Evolutionary conservation across 345 rosid genomes (phyloP), one percentile per base, ranked within the genome.

Genomic region (Camelina neglecta): DNA sequence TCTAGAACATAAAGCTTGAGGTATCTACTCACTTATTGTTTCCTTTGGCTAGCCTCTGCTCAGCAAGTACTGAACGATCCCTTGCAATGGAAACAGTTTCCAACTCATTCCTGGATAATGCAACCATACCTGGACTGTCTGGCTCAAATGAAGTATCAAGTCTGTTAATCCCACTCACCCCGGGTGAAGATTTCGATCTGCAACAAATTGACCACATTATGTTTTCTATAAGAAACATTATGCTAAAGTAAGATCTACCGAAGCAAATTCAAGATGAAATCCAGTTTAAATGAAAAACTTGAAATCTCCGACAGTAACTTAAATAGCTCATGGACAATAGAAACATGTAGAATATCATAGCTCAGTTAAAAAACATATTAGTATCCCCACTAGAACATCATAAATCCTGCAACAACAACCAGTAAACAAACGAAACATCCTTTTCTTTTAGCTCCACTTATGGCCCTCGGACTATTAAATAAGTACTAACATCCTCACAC

Each of bases 181-280:
- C 93, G 11, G 80, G 66, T 8, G 94, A 90, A 65, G 88, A 81
- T 75, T 91, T 93, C 31, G 89, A 85, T 75, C 99, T 95, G 90
- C 54, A 80, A 68, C 62, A 79, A 21, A 74, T 68, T 56, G 26
- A 39, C 8, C 62, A 64, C 11, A 20, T 48, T 61, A 41, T 41
- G 35, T 11, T 35, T 9, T 26, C 8, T 29, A 47, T 35, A n/a
- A 47, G 18, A 42, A 64, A 15, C 50, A 60, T 15, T 51, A 31
- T 23, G 59, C 36, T 6, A 31, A 54, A 55, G 57, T 29, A 16
- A 42, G 63, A 58, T 26, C 38, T 7, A 71, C 24, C 3, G 23
- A 2, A 58, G 44, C 33, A 76, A 55, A 44, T 45, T 60, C 47
- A 39, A 60, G 69, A 51, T 38, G 29, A 51, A 38, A 8, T 58